Base-by-base conservation (phyloP, 2,329 filamentous ascomycete genomes). In the Scytalidium sp. region DNA sequence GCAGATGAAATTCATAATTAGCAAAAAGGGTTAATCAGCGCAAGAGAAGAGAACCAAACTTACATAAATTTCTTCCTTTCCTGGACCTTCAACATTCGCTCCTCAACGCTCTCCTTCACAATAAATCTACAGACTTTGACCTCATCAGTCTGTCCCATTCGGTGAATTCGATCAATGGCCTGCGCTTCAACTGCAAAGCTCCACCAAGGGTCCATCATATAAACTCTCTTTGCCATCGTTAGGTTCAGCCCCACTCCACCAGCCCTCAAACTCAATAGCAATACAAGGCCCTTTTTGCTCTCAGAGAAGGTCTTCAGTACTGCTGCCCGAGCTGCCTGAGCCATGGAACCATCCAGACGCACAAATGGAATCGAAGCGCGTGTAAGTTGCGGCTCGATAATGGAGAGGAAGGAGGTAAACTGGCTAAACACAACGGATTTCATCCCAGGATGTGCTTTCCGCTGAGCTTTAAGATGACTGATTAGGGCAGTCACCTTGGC, bases 131-230 rank as follows among this genome's bases (percentile, higher is more conserved):
- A 86, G 0, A 99, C 92, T 49, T 84, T 82, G 2, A 99, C 94
- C 61, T 93, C 88, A 15, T 84, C 80, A 45, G 88, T 84, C 68
- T 99, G 94, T 0, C 94, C 94, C 89, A 99, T 97, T 8, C 94
- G 84, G 73, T 99, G 94, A 27, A 99, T 91, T 1, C 94, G 89
- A 72, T 99, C 94, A 63, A 99, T 97, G 8, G 94, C 94, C 70
- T 99, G 94, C 4, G 92, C 90, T 70, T 99, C 94, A 11, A 97
- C 86, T 0, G 94, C 92, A 69, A 93, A 99, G 64, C 89, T 95
- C 94, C 94, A 99, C 94, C 94, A 99, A 0, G 94, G 94, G 68
- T 99, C 94, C 94, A 99, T 97, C 88, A 99, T 95, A 72, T 87
- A 99, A 4, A 99, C 95, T 47, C 89, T 78, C 56, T 86, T 90